A percentile compares a stretch with the other conserved stretches of the same genome.
Evolutionary conservation across 345 rosid species (phyloP).

Genomic region (Murraya koenigii): DNA sequence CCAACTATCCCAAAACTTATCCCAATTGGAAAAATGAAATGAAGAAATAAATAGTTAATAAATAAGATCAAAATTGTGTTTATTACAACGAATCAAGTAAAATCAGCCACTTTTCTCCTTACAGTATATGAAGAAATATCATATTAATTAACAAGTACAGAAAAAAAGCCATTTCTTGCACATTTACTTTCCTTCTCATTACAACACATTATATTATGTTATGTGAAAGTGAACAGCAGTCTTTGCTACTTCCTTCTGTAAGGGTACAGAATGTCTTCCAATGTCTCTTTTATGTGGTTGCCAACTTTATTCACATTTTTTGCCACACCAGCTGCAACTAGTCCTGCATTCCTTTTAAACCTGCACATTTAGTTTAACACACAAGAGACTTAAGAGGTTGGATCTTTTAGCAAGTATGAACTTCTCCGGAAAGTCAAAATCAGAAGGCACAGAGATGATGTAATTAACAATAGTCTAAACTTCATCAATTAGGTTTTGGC

Average conservation of each 20-base stretch:
- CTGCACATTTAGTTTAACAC: slow-evolving; percentile 26
- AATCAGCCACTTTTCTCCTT: background rate
- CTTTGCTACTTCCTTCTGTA: slow-evolving; percentile 33
- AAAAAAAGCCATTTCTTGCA: background rate
- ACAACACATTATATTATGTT: background rate
- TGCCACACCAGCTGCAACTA: slow-evolving; percentile 63
- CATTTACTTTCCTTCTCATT: background rate
- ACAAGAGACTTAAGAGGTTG: background rate
- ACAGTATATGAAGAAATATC: background rate
- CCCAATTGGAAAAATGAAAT: too few relatives aligned
- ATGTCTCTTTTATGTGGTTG: slow-evolving; percentile 47
- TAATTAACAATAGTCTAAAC: too few relatives aligned
- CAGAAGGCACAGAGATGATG: background rate
- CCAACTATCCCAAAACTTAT: too few relatives aligned
- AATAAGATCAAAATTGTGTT: too few relatives aligned
- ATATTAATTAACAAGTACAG: too few relatives aligned
- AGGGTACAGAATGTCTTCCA: slow-evolving; percentile 52
- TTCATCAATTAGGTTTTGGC: background rate
- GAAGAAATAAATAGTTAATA: too few relatives aligned
- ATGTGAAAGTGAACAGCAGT: background rate
- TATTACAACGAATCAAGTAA: too few relatives aligned
- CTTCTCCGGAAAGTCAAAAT: background rate
- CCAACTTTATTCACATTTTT: slow-evolving; percentile 54
- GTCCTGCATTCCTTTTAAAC: slow-evolving; percentile 54
- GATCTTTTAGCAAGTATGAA: background rate